Evolutionary conservation across 1,284 basidiomycete genomes (phyloP).

Genomic region (Marasmius fiardii): DNA sequence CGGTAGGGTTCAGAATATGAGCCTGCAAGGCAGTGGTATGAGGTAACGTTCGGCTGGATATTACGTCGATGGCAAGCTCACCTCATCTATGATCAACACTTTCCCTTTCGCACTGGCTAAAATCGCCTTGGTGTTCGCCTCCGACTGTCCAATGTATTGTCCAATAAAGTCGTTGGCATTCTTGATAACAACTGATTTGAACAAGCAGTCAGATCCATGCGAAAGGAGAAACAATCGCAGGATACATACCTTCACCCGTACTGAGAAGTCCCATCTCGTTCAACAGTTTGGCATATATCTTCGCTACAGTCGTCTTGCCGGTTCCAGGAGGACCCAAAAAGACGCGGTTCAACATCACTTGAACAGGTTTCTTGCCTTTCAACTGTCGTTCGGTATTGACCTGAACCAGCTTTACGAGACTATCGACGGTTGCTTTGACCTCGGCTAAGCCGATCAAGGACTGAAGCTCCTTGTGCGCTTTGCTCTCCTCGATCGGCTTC

Average conservation of each 20-base stretch:
- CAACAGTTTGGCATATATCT: conserved; percentile 60
- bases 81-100: conserved; percentile 67
- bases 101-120: conserved; percentile 55
- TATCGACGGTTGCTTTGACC: conserved; percentile 53
- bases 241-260: conserved; percentile 56
- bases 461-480: conserved; percentile 52
- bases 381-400: conserved; percentile 61
- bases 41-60: not conserved
- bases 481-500: conserved; percentile 38
- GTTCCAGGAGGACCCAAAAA: conserved; percentile 65
- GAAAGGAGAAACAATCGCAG: not conserved
- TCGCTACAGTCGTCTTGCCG: conserved; percentile 66
- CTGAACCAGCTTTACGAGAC: conserved; percentile 41
- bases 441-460: conserved; percentile 47
- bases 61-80: conserved; percentile 21
- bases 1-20: conserved; percentile 54
- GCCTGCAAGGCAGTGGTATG: conserved; percentile 36
- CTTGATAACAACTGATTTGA: conserved; percentile 51
- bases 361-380: conserved; percentile 45
- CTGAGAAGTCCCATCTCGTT: conserved; percentile 57
- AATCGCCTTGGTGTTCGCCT: conserved; percentile 59
- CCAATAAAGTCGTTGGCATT: conserved; percentile 66
- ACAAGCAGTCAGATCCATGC: conserved; percentile 5
- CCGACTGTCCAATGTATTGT: conserved; percentile 49
- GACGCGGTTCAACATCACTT: conserved; percentile 56